Evolutionary conservation across 805 yeast species (phyloP).

Genomic region (Hanseniaspora lindneri): DNA sequence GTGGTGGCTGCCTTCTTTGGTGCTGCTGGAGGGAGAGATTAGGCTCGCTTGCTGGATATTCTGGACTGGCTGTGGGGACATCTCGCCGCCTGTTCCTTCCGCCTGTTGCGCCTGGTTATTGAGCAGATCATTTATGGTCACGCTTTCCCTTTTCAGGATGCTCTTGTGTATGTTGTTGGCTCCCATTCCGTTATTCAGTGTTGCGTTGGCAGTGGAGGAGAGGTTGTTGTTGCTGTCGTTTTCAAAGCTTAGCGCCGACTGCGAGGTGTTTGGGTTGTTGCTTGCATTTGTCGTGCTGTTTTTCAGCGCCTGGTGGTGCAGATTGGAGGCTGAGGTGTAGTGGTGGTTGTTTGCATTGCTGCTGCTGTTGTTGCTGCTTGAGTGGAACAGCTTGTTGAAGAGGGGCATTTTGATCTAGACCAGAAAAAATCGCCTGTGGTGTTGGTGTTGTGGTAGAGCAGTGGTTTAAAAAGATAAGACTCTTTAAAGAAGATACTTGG

Average conservation of each 20-base stretch:
- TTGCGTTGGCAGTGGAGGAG: background rate
- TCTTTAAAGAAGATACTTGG: too few species aligned
- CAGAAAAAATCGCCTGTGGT: too few species aligned
- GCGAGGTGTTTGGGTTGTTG: background rate
- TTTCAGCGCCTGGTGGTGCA: slow-evolving; percentile 3
- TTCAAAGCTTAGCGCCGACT: background rate
- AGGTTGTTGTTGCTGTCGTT: background rate
- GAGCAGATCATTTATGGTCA: slow-evolving; percentile 10
- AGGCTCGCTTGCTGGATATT: background rate
- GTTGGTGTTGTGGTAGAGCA: too few species aligned
- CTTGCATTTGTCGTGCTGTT: background rate
- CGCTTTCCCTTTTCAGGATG: slow-evolving; percentile 9
- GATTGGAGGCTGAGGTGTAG: background rate
- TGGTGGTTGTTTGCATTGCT: background rate
- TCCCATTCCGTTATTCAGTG: background rate
- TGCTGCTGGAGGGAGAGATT: background rate
- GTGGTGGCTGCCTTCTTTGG: background rate
- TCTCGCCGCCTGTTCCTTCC: background rate
- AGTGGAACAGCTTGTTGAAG: slow-evolving; percentile 8
- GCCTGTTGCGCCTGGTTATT: slow-evolving; percentile 2
- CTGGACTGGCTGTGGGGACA: background rate
- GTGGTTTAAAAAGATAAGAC: too few species aligned
- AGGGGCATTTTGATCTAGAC: slow-evolving; percentile 13
- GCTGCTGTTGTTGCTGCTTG: background rate
- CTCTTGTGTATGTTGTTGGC: background rate